These are phyloP conservation scores for Chalaropsis ovoidea DNA, from an alignment of 2,329 filamentous ascomycete genomes.

Conservation along the genomic window DNA sequence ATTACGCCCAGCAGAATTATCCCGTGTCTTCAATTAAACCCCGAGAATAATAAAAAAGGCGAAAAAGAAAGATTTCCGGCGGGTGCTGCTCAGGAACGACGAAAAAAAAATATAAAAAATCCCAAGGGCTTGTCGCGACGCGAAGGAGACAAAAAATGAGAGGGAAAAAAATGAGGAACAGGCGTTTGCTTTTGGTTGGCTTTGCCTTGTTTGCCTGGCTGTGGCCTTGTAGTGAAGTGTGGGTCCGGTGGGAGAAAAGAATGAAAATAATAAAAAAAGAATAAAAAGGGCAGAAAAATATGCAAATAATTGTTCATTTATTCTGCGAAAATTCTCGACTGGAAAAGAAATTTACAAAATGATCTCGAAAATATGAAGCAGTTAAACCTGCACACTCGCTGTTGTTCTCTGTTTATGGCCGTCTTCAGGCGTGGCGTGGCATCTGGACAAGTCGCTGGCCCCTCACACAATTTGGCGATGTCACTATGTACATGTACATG, in stretches of 20 bases:
- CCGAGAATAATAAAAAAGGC: background rate
- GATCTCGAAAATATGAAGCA: too few relatives aligned
- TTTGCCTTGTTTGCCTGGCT: too few relatives aligned
- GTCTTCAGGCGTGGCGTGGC: background rate
- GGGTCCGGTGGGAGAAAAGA: background rate
- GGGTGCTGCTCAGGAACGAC: background rate
- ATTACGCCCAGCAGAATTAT: too few relatives aligned
- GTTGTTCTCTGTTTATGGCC: too few relatives aligned
- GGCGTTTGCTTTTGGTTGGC: constrained; percentile 1
- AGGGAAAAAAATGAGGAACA: constrained; percentile 10
- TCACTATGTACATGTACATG: too few relatives aligned
- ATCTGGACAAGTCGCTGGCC: too few relatives aligned
- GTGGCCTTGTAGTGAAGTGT: constrained; percentile 10
- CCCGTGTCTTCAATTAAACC: too few relatives aligned
- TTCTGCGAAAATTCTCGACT: too few relatives aligned
- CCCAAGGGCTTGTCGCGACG: background rate
- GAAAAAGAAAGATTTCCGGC: background rate
- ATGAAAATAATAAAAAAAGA: constrained; percentile 12
- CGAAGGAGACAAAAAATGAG: constrained; percentile 7
- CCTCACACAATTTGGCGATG: too few relatives aligned
- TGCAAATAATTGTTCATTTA: too few relatives aligned
- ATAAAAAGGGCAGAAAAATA: background rate
- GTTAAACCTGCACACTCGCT: too few relatives aligned
- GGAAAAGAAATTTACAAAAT: too few relatives aligned
- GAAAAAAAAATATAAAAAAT: constrained; percentile 2